Evolutionary conservation across 2,329 filamentous ascomycete genomes (phyloP).

Genomic region (Aurifilum marmelostoma): DNA sequence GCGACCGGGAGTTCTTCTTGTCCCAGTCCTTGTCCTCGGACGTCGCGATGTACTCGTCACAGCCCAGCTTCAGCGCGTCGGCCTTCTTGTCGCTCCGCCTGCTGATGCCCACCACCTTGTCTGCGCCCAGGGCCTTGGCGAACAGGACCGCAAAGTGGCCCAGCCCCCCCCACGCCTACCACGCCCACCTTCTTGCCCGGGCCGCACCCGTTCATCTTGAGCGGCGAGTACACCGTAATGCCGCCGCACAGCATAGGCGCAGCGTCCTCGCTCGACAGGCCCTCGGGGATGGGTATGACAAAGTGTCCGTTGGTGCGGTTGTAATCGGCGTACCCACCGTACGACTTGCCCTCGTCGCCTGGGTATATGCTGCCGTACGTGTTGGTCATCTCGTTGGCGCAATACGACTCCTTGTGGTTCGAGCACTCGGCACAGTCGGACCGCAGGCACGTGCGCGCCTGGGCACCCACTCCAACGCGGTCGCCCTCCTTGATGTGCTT

Average conservation of each 20-base stretch:
- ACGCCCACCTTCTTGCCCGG: slow-evolving; percentile 70
- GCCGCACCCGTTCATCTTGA: slow-evolving; percentile 64
- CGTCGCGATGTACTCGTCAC: slow-evolving; percentile 49
- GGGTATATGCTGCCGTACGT: slow-evolving; percentile 58
- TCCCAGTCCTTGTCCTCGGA: slow-evolving; percentile 56
- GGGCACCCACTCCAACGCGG: slow-evolving; percentile 63
- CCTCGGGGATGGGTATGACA: slow-evolving; percentile 48
- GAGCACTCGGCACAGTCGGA: slow-evolving; percentile 47
- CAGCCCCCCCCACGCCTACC: slow-evolving; percentile 67
- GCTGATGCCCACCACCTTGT: slow-evolving; percentile 62
- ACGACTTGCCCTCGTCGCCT: slow-evolving; percentile 56
- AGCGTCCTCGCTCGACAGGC: slow-evolving; percentile 42
- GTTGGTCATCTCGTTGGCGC: slow-evolving; percentile 41
- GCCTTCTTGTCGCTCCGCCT: slow-evolving; percentile 53
- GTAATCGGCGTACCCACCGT: slow-evolving; percentile 54
- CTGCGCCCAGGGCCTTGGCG: slow-evolving; percentile 67
- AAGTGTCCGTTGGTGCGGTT: slow-evolving; percentile 47
- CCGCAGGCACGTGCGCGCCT: slow-evolving; percentile 55
- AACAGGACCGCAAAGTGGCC: slow-evolving; percentile 71
- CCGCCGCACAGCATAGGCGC: slow-evolving; percentile 72
- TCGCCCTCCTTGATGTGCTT: slow-evolving; percentile 58
- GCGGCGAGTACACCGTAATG: slow-evolving; percentile 65
- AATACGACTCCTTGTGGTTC: slow-evolving; percentile 43
- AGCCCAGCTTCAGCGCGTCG: slow-evolving; percentile 60
- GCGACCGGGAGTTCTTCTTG: slow-evolving; percentile 49